Evolutionary conservation across 1,284 basidiomycete species (phyloP), one percentile per base, ranked within the genome.

Genomic region (Gomphus bonarii): DNA sequence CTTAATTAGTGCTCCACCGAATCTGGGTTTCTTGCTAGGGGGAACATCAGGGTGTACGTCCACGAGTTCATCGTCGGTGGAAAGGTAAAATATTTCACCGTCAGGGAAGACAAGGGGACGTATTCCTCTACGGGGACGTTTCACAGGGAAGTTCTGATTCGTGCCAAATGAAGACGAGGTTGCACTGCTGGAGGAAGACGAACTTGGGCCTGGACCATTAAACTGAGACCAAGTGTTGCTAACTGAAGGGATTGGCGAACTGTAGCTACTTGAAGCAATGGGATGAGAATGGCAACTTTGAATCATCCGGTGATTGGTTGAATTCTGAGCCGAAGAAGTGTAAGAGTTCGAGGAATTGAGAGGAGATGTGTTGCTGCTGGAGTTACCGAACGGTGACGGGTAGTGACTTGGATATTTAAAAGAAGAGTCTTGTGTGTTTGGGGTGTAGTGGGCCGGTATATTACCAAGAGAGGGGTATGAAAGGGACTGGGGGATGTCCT

Each of bases 1-100:
- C 46, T 50, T 47, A 7, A 35, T 40, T 50, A 56, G 31, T 20
- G 55, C 55, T 8, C 55, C 55, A 20, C 55, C 55, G 14, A 56
- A 43, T 22, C 20, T 48, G 36, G 55, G 55, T 47, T 50, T 47
- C 22, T 56, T 56, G 20, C 20, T 33, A 8, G 43, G 33, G 14
- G 42, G 12, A n/a, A 6, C 38, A 6, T 47, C 42, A 35, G 44
- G 47, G 28, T 35, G 33, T 33, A 38, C 57, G 49, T 49, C 55
- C n/a, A 54, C 50, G 16, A 12, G 7, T n/a, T 38, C 36, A 54
- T 47, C 52, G 18, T 50, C 44, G n/a, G 31, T 44, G 47, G 50
- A 44, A 14, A 48, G 18, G 22, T 33, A 44, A 22, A 49, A 25
- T 38, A 55, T 35, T 4, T 58, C 48, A 11, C 48, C 33, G 51